Percentiles rank a stretch among this genome's conserved stretches.
These are phyloP conservation scores for Polytrichum commune DNA, from an alignment of 225 moss, liverwort and hornwort genomes.

Conservation along the genomic window DNA sequence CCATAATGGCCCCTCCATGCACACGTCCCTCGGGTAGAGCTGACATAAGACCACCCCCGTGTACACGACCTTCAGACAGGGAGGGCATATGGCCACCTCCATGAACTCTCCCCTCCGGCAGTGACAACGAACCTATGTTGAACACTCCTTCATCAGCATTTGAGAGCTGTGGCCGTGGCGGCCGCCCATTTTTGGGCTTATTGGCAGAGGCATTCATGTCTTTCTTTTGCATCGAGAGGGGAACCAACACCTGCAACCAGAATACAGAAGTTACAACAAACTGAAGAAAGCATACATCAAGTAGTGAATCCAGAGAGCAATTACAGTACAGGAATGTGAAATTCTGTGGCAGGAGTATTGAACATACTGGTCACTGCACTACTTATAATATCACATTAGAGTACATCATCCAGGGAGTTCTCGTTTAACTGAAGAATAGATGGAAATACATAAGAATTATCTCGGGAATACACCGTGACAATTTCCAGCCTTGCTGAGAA, in stretches of 20 bases:
- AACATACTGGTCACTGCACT: no score
- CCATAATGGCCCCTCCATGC: slow-evolving; percentile 36
- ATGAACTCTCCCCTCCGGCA: slow-evolving; percentile 67
- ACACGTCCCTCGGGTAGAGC: slow-evolving; percentile 53
- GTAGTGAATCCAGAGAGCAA: no score
- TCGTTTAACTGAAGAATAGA: no score
- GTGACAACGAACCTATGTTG: slow-evolving; percentile 44
- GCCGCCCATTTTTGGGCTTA: slow-evolving; percentile 55
- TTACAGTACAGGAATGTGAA: no score
- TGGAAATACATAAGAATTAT: no score
- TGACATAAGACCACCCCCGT: slow-evolving; percentile 63
- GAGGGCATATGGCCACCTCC: slow-evolving; percentile 41
- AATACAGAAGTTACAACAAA: not conserved
- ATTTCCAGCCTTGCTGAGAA: no score
- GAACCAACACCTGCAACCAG: slow-evolving; percentile 65
- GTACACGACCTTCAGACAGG: slow-evolving; percentile 58
- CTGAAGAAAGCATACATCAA: no score
- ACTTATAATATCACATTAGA: no score
- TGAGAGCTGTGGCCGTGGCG: slow-evolving; percentile 68
- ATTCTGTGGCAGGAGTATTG: no score
- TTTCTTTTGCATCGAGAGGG: slow-evolving; percentile 81
- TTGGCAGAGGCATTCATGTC: slow-evolving; percentile 29
- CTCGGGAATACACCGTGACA: no score
- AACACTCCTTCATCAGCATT: slow-evolving; percentile 74
- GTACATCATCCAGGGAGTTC: no score